Conservation (phyloP, 2,329 filamentous ascomycete species). For the Thelonectria olida region DNA sequence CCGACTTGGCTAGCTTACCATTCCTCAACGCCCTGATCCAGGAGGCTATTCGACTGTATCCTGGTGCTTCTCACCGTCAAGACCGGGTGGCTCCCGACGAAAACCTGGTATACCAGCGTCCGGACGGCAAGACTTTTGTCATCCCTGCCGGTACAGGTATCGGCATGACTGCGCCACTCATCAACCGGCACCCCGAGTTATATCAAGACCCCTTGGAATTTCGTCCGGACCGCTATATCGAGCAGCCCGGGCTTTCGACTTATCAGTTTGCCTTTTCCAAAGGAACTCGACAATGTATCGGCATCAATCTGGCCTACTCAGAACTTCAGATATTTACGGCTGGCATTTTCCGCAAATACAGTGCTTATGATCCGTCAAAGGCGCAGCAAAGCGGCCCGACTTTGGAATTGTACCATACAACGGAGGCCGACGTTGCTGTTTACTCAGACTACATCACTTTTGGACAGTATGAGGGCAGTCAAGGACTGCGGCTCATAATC, state of each 20-base stretch:
- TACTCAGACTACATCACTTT: conserved; percentile 28
- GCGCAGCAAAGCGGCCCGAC: conserved; percentile 20
- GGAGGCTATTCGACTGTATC: conserved; percentile 52
- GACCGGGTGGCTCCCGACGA: conserved; percentile 43
- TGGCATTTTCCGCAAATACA: conserved; percentile 32
- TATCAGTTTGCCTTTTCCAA: conserved; percentile 29
- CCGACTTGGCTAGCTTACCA: conserved; percentile 43
- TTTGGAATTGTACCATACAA: conserved; percentile 30
- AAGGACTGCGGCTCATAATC: conserved; percentile 22
- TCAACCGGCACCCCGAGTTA: conserved; percentile 28
- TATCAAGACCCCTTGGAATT: conserved; percentile 42
- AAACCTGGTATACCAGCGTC: conserved; percentile 37
- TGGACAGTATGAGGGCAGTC: conserved; percentile 18
- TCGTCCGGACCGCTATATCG: conserved; percentile 29
- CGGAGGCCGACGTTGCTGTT: conserved; percentile 20
- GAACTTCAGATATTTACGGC: conserved; percentile 30
- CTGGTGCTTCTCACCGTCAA: conserved; percentile 44
- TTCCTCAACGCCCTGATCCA: conserved; percentile 51
- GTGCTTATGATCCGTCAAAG: conserved; percentile 17
- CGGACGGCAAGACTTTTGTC: conserved; percentile 34
- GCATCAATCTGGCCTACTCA: conserved; percentile 32
- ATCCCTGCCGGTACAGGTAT: conserved; percentile 46
- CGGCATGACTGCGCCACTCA: conserved; percentile 48
- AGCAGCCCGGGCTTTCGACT: conserved; percentile 18
- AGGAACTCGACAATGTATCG: conserved; percentile 28